Evolutionary conservation across 805 yeast genomes (phyloP).

Genomic region (Saccharomycopsis sp.): DNA sequence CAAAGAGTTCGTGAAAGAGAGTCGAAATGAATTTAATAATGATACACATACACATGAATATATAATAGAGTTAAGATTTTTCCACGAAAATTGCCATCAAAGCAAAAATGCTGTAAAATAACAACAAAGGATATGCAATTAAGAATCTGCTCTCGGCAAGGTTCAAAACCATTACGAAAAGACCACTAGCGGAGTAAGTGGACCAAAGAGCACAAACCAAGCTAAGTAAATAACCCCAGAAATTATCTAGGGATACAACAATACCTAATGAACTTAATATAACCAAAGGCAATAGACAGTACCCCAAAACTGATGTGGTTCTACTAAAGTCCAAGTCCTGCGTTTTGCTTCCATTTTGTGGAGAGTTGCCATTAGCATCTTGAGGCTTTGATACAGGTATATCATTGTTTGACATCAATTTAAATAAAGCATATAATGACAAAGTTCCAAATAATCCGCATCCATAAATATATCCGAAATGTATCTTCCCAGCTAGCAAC

Average conservation of each 20-base stretch:
- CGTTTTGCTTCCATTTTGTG: constrained; percentile 4
- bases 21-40: not conserved
- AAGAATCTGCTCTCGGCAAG: constrained; percentile 80
- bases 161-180: constrained; percentile 78
- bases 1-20: constrained; percentile 18
- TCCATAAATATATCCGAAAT: constrained; percentile 95
- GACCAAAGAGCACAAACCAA: constrained; percentile 77
- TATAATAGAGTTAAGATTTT: constrained; percentile 10
- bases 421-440: constrained; percentile 76
- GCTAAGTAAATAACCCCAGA: constrained; percentile 65
- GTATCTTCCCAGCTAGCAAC: constrained; percentile 84
- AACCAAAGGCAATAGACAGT: constrained; percentile 87
- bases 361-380: constrained; percentile 3
- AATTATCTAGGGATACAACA: constrained; percentile 58
- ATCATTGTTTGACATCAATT: constrained; percentile 69
- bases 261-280: constrained; percentile 68
- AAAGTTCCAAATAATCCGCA: constrained; percentile 88
- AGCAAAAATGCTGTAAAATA: constrained; percentile 92
- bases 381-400: constrained; percentile 15
- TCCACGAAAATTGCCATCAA: constrained; percentile 85
- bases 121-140: constrained; percentile 86
- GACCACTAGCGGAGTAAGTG: constrained; percentile 87
- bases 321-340: constrained; percentile 41
- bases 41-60: not conserved
- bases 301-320: constrained; percentile 89